Base-by-base conservation (phyloP, 495 filamentous ascomycete genomes). In the Hapsidospora chrysogenum region DNA sequence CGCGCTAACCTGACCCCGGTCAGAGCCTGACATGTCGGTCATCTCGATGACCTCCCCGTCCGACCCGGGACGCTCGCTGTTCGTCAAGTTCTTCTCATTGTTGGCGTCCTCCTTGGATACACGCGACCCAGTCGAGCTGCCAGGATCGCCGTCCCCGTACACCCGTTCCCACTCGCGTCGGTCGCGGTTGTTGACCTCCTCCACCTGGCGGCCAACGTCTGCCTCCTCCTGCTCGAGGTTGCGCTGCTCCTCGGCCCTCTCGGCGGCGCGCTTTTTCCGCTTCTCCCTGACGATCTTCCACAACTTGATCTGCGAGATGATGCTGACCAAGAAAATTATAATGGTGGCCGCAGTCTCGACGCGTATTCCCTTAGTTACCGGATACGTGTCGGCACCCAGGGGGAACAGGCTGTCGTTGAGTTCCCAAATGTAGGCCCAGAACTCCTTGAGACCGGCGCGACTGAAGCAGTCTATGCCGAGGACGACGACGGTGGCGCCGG, bases 391-490 rank as follows among this genome's bases (percentile, higher is more conserved):
- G 1, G 79, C 76, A 16, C 66, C 64, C 14, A 82, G 55, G 0
- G 87, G 86, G 46, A 95, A 95, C 3, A 83, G 57, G 17, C 80
- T 63, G 23, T 70, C 60, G 50, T 94, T 94, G 23, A 95, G 61
- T 33, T 63, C 64, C 87, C 87, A 96, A 21, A 93, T 70, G 50
- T 92, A 96, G 8, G 85, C 65, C 87, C 87, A 96, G 40, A 95
- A 95, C 49, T 95, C 87, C 49, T 89, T 93, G 44, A 92, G 56
- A 0, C 87, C 87, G 9, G 85, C 87, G 33, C 76, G 63, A 45
- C 77, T 86, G 46, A 85, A 92, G 51, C 86, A 93, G 51, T 96
- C 87, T 35, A 96, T 80, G 5, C 87, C 87, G 5, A 96, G 52
- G 5, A 89, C 64, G 0, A 78, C 57, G 3, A 70, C 73, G 0